Percentiles rank a stretch among this genome's conserved stretches.
Evolutionary conservation across 73 alveolate species (phyloP).

Genomic region (Uronychia binucleata): DNA sequence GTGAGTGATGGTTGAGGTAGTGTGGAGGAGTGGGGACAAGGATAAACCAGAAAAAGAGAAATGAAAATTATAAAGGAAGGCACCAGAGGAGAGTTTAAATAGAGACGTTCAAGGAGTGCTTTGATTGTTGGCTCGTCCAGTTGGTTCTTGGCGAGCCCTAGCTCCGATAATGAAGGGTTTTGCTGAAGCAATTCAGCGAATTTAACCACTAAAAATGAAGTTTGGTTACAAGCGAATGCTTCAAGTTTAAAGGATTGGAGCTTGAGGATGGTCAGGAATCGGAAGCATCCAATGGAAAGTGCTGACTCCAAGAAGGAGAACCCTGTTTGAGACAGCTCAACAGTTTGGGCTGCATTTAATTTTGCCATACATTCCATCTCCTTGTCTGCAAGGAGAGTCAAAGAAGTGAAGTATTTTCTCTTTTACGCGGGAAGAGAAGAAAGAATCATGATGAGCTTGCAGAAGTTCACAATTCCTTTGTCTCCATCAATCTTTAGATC

Average conservation of each 20-base stretch:
- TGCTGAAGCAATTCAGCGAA: neutral
- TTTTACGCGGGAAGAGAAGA: neutral
- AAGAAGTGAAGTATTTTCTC: neutral
- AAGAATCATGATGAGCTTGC: neutral
- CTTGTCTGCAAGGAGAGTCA: neutral
- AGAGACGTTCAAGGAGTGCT: neutral
- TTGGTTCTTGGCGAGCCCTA: neutral
- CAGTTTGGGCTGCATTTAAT: neutral
- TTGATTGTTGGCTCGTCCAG: neutral
- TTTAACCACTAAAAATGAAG: neutral
- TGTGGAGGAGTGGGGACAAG: no score
- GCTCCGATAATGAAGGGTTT: neutral
- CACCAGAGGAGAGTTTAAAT: neutral
- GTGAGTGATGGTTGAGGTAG: no score
- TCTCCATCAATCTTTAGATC: neutral
- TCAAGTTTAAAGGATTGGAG: neutral
- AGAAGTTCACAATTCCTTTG: neutral
- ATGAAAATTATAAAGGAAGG: no score
- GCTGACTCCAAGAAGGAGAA: neutral
- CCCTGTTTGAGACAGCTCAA: neutral
- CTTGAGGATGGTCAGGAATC: neutral
- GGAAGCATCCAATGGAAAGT: neutral
- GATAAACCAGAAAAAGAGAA: no score
- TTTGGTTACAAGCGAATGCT: neutral
- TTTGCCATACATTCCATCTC: neutral